Percentiles rank a stretch among this genome's conserved stretches.
phyloP scores from a whole-genome alignment of 2,329 filamentous ascomycete genomes.

The Trichophaea hybrida region DNA sequence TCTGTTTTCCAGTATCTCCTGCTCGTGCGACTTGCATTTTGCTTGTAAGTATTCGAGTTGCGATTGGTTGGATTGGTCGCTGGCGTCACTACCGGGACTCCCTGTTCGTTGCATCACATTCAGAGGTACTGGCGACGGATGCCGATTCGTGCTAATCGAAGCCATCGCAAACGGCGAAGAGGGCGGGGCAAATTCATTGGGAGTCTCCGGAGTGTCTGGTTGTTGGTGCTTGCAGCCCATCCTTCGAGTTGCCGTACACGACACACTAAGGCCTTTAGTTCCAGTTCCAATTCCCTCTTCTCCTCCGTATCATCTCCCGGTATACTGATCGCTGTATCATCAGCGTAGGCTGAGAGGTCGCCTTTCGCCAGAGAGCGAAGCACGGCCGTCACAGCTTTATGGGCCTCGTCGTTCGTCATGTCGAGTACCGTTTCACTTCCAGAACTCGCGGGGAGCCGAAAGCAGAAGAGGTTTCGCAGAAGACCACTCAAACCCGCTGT shows the following conservation, averaged over 20 bases:
- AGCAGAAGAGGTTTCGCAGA: constrained; percentile 2
- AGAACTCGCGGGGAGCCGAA: constrained; percentile 19
- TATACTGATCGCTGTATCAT: constrained; percentile 32
- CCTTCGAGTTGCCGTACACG: constrained; percentile 75
- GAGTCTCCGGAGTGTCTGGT: constrained; percentile 56
- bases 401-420: constrained; percentile 23
- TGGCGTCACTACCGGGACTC: constrained; percentile 19
- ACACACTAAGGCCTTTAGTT: constrained; percentile 62
- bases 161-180: constrained; percentile 18
- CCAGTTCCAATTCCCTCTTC: constrained; percentile 66
- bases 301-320: constrained; percentile 62
- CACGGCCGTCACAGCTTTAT: constrained; percentile 21
- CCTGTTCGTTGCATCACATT: constrained; percentile 7
- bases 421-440: constrained; percentile 18
- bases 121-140: constrained; percentile 20
- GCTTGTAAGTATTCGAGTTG: constrained; percentile 26
- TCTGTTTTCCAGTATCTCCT: constrained; percentile 31
- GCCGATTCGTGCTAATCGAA: constrained; percentile 10
- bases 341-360: constrained; percentile 8
- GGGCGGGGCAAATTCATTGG: constrained; percentile 44
- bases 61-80: constrained; percentile 20
- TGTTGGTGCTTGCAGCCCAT: constrained; percentile 38
- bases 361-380: constrained; percentile 20
- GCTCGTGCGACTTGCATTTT: constrained; percentile 27
- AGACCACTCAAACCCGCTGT: constrained; percentile 9